Conservation (phyloP, 2,329 filamentous ascomycete species). For the Colletotrichum sp. region DNA sequence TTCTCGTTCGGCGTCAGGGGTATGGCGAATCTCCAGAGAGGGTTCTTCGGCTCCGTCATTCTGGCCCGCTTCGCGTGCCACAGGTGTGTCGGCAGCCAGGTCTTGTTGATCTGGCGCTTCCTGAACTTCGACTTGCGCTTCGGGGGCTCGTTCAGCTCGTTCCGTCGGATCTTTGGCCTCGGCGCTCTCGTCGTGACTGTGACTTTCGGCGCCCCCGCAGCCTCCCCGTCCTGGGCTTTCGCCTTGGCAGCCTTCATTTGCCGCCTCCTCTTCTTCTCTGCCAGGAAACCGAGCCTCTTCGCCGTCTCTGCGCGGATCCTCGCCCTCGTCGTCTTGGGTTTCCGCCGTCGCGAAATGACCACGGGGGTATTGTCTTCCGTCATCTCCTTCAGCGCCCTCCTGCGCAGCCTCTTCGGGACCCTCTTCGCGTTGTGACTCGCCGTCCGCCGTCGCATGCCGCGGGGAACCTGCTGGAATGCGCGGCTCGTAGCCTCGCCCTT, state of each 20-base stretch:
- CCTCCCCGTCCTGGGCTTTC: constrained; percentile 32
- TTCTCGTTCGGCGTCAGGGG: constrained; percentile 89
- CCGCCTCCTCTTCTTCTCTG: constrained; percentile 57
- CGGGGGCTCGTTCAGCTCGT: constrained; percentile 67
- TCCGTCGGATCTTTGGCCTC: constrained; percentile 72
- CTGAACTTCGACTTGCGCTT: constrained; percentile 71
- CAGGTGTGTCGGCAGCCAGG: constrained; percentile 92
- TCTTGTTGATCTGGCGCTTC: constrained; percentile 86
- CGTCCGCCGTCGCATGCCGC: constrained; percentile 82
- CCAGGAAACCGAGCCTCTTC: constrained; percentile 69
- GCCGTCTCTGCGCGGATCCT: constrained; percentile 77
- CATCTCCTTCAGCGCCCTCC: constrained; percentile 76
- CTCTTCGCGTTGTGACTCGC: constrained; percentile 95
- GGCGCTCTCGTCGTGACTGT: constrained; percentile 45
- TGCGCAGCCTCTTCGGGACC: constrained; percentile 78
- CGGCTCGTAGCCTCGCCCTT: constrained; percentile 67
- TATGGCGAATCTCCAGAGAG: constrained; percentile 89
- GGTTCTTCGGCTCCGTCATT: constrained; percentile 80
- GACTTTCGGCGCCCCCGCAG: constrained; percentile 26
- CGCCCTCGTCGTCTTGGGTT: constrained; percentile 61
- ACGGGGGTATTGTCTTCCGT: constrained; percentile 88
- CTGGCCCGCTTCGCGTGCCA: constrained; percentile 92
- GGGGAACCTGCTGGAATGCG: constrained; percentile 90
- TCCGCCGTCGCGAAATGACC: constrained; percentile 68
- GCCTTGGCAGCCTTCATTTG: constrained; percentile 39